Conservation (phyloP, 106 monocot species). For the Apostasia ramifera region DNA sequence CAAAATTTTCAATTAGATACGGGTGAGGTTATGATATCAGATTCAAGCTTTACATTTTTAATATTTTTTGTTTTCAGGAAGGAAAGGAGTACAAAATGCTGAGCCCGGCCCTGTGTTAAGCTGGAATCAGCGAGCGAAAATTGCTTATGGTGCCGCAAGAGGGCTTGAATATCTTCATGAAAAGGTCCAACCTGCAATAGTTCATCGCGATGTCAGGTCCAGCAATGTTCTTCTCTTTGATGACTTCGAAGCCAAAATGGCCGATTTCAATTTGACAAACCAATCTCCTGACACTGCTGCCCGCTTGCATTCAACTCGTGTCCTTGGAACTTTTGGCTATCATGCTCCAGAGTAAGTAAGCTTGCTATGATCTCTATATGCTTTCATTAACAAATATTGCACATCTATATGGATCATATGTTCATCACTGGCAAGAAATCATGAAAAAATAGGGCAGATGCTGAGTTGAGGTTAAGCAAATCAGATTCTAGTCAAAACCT, state of each 20-base stretch:
- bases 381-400: too few species aligned
- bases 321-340: constrained; percentile 45
- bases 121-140: constrained; percentile 52
- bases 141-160: constrained; percentile 63
- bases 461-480: too few species aligned
- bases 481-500: too few species aligned
- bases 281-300: constrained; percentile 45
- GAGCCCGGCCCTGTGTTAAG: constrained; percentile 45
- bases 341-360: constrained; percentile 55
- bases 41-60: too few species aligned
- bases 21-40: too few species aligned
- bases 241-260: constrained; percentile 32
- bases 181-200: constrained; percentile 53
- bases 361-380: background rate
- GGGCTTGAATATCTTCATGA: constrained; percentile 70
- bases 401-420: background rate
- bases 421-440: too few species aligned
- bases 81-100: constrained; percentile 48
- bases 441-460: background rate
- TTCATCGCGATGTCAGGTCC: constrained; percentile 52
- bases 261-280: constrained; percentile 35
- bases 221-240: constrained; percentile 64
- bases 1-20: too few species aligned
- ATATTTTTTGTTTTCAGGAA: constrained; percentile 21
- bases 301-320: constrained; percentile 42